These are phyloP conservation scores for Pythium pyrilobum DNA, from an alignment of 352 stramenopile species.

Conservation along the genomic window DNA sequence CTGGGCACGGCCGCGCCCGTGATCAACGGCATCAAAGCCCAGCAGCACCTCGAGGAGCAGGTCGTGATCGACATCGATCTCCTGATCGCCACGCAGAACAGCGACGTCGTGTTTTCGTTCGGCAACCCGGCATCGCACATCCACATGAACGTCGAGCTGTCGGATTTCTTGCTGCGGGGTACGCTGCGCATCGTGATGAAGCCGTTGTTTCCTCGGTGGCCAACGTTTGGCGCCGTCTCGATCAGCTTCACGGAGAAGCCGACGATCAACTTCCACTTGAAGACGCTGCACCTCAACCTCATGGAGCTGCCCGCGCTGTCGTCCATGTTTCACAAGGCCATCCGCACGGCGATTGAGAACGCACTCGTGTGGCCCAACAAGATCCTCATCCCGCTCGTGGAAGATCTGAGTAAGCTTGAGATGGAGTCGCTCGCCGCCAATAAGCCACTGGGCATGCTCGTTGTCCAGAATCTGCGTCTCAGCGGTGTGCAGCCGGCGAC, in stretches of 20 bases:
- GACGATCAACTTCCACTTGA: slow-evolving; percentile 41
- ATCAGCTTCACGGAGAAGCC: slow-evolving; percentile 42
- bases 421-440: slow-evolving; percentile 35
- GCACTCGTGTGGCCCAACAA: slow-evolving; percentile 39
- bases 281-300: slow-evolving; percentile 35
- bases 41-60: slow-evolving; percentile 35
- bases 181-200: slow-evolving; percentile 40
- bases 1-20: slow-evolving; percentile 34
- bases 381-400: slow-evolving; percentile 35
- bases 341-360: slow-evolving; percentile 29
- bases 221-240: slow-evolving; percentile 30
- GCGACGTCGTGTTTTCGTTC: slow-evolving; percentile 39
- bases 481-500: slow-evolving; percentile 23
- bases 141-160: slow-evolving; percentile 34
- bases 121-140: slow-evolving; percentile 29
- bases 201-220: slow-evolving; percentile 41
- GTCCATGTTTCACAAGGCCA: slow-evolving; percentile 34
- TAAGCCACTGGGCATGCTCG: slow-evolving; percentile 35
- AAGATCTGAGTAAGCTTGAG: slow-evolving; percentile 41
- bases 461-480: slow-evolving; percentile 28
- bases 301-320: slow-evolving; percentile 42
- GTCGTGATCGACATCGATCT: slow-evolving; percentile 41
- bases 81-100: slow-evolving; percentile 37
- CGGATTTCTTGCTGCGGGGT: slow-evolving; percentile 35
- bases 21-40: slow-evolving; percentile 40